Conservation (phyloP, 164 flowering plant genomes). For the Sedum album region DNA sequence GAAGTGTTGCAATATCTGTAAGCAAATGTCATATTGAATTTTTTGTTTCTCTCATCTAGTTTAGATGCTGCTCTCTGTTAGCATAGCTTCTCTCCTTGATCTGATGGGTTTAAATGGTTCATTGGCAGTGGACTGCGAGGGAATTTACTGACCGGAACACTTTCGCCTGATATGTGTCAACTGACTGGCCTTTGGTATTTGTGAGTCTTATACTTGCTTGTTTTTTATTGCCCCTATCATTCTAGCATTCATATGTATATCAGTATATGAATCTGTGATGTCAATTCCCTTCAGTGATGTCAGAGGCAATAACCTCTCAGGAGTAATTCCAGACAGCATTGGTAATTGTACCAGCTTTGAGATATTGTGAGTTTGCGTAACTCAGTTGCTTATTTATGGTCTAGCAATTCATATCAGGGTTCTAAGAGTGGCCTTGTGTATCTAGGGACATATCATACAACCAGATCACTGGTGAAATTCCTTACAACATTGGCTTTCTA, state of each 20-base stretch:
- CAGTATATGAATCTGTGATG: not conserved
- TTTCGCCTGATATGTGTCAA: conserved; percentile 93
- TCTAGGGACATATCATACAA: conserved; percentile 90
- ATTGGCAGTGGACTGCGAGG: conserved; percentile 68
- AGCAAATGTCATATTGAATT: conserved; percentile 15
- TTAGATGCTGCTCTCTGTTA: not conserved
- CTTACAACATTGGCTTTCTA: conserved; percentile 85
- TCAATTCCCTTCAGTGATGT: conserved; percentile 54
- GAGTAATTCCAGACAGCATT: conserved; percentile 74
- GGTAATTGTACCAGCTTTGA: conserved; percentile 94
- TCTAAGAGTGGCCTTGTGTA: not conserved
- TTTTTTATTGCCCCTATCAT: not conserved
- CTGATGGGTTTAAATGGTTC: not conserved
- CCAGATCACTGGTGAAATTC: conserved; percentile 85
- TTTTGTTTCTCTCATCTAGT: not conserved
- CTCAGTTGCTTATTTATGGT: not conserved
- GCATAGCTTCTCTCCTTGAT: not conserved
- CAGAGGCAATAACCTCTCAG: conserved; percentile 70
- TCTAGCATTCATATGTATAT: not conserved
- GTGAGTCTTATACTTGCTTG: conserved; percentile 38
- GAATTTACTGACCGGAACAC: conserved; percentile 58
- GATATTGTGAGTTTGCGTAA: conserved; percentile 47
- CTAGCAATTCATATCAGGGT: not conserved
- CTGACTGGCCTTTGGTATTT: conserved; percentile 91
- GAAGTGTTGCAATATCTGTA: conserved; percentile 89